Evolutionary conservation across 2,329 filamentous ascomycete species (phyloP), one percentile per base, ranked within the genome.

Genomic region (Diaporthe sp.): DNA sequence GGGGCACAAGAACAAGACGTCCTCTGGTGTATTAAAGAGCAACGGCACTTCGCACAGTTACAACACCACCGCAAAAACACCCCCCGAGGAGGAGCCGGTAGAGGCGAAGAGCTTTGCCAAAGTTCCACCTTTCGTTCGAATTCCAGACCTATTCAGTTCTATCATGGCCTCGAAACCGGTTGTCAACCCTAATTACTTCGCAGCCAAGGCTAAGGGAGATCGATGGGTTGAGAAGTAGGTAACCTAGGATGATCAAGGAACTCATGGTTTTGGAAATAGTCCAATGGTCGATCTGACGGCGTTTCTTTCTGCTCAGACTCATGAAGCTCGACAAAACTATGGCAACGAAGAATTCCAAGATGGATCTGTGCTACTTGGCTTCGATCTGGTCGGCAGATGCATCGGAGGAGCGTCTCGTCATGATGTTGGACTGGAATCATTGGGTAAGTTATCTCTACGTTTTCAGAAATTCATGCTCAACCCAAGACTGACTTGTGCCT

Each of bases 351-450:
- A 12, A 13, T 5, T 17, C 55, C 9, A 58, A 38, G 55, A 19
- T 58, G n/a, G 55, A 58, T 22, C 4, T 58, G 3, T 35, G 30
- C 6, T 68, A 60, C 47, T 57, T 68, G 13, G n/a, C 58, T 7
- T 52, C 67, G 13, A 28, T 22, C 28, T 60, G 67, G 45, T 68
- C 72, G 6, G 17, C 55, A n/a, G 55, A 35, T 1, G 55, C 55
- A 38, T 55, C 52, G 7, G 52, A 55, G 52, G 52, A 55, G 5
- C 52, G 52, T 33, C 55, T 58, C 19, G 30, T 22, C 17, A 58
- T 38, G 55, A 58, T 58, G 33, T 38, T 58, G 33, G 55, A 58
- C 55, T 58, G 55, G 55, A 58, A 58, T 22, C 55, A 58, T 33
- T 58, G 55, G 55, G 33, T 58, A 35, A 19, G 52, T 33, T 28